A percentile compares a stretch with the other conserved stretches of the same genome.
Evolutionary conservation across 495 filamentous ascomycete species (phyloP).

Genomic region (Talaromyces wortmannii): DNA sequence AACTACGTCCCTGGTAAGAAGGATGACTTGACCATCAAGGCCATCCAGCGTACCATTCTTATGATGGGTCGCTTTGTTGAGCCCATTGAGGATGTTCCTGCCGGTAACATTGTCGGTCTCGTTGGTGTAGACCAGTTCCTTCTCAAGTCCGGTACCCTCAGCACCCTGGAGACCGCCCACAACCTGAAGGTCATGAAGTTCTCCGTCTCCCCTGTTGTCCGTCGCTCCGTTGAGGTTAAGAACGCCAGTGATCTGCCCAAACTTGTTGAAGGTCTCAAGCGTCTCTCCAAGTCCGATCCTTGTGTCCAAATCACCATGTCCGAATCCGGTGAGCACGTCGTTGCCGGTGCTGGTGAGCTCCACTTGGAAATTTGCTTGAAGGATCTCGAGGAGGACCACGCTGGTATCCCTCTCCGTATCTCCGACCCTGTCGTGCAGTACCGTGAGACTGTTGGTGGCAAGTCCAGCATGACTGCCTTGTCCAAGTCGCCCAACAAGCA

Average conservation of each 20-base stretch:
- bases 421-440: conserved; percentile 96
- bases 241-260: conserved; percentile 99
- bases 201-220: conserved; percentile 98
- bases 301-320: conserved; percentile 87
- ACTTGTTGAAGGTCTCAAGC: conserved; percentile 99
- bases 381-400: conserved; percentile 99
- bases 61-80: conserved; percentile 99
- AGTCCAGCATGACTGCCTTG: conserved; percentile 88
- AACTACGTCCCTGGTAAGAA: conserved; percentile 98
- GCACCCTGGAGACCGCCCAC: conserved; percentile 95
- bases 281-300: conserved; percentile 99
- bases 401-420: conserved; percentile 91
- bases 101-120: conserved; percentile 98
- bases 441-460: conserved; percentile 84
- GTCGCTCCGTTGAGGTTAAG: conserved; percentile 98
- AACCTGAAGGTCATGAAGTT: conserved; percentile 99
- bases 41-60: conserved; percentile 98
- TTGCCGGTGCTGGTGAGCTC: conserved; percentile 97
- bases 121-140: conserved; percentile 99
- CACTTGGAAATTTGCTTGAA: conserved; percentile 99
- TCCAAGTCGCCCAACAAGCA: conserved; percentile 99
- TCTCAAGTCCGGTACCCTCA: conserved; percentile 99
- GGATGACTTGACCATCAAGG: conserved; percentile 99
- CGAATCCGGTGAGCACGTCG: conserved; percentile 95
- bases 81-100: conserved; percentile 98